phyloP scores from a whole-genome alignment of 2,329 filamentous ascomycete species.

The Triangularia verruculosa region DNA sequence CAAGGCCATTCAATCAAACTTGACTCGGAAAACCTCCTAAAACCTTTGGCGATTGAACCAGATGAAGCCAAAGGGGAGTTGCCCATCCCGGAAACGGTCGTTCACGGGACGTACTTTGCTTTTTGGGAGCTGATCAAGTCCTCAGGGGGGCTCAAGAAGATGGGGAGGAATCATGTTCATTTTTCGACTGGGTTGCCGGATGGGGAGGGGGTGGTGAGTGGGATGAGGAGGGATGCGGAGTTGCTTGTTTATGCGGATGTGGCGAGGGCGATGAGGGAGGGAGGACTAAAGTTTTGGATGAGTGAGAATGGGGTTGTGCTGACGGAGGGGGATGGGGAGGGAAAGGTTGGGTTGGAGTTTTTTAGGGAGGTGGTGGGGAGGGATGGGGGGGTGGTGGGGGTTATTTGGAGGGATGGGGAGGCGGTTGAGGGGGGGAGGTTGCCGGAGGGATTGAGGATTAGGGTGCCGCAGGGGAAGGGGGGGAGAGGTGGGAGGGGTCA shows the following conservation, averaged over 20 bases:
- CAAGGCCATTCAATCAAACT: constrained; percentile 86
- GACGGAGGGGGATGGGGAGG: constrained; percentile 54
- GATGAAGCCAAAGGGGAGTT: constrained; percentile 33
- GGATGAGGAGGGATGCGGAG: constrained; percentile 76
- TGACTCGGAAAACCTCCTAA: constrained; percentile 63
- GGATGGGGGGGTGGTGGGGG: constrained; percentile 51
- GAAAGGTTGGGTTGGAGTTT: constrained; percentile 61
- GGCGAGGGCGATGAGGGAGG: constrained; percentile 57
- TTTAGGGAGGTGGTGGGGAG: constrained; percentile 70
- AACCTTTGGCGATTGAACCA: constrained; percentile 57
- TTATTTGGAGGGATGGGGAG: constrained; percentile 69
- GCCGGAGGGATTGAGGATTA: constrained; percentile 55
- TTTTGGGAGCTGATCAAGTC: constrained; percentile 73
- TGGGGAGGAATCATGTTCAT: constrained; percentile 87
- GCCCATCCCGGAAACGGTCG: constrained; percentile 60
- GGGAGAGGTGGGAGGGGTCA: constrained; percentile 36
- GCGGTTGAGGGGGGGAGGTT: constrained; percentile 57
- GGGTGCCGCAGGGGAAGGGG: constrained; percentile 49
- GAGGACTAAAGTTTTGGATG: constrained; percentile 66
- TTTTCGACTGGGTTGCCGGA: constrained; percentile 72
- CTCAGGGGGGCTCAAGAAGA: constrained; percentile 74
- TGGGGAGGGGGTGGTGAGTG: constrained; percentile 61
- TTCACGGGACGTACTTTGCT: constrained; percentile 86
- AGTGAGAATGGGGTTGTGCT: constrained; percentile 77
- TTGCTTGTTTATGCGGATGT: constrained; percentile 77